phyloP scores from a whole-genome alignment of 78 protist species.

The Dictyostelium brefeldianum region DNA sequence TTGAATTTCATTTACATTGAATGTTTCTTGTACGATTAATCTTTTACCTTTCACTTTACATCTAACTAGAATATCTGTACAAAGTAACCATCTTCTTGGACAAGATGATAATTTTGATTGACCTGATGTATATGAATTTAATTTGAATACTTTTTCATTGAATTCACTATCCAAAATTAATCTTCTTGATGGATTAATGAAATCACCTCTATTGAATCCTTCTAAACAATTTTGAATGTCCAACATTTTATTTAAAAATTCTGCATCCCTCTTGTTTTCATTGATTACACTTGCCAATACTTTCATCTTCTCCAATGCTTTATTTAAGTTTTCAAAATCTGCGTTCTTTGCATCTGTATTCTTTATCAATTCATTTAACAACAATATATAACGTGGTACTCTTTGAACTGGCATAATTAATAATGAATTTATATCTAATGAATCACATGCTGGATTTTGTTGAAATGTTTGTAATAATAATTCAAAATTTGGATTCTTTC shows the following conservation, averaged over 20 bases:
- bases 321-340: conserved; percentile 17
- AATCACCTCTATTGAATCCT: conserved; percentile 51
- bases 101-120: background rate
- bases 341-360: conserved; percentile 18
- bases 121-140: background rate
- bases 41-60: conserved; percentile 56
- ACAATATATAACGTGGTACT: conserved; percentile 61
- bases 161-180: conserved; percentile 32
- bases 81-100: conserved; percentile 23
- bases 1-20: conserved; percentile 27
- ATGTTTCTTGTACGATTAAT: conserved; percentile 20
- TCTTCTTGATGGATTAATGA: conserved; percentile 43
- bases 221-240: conserved; percentile 53
- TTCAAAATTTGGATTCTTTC: conserved; percentile 48
- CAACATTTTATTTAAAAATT: conserved; percentile 57
- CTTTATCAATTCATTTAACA: conserved; percentile 37
- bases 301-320: conserved; percentile 60
- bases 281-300: conserved; percentile 56
- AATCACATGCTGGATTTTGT: conserved; percentile 54
- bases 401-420: conserved; percentile 76
- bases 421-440: conserved; percentile 36
- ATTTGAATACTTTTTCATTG: conserved; percentile 27
- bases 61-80: conserved; percentile 50
- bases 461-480: conserved; percentile 11
- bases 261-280: conserved; percentile 59